Evolutionary conservation across 2,329 filamentous ascomycete genomes (phyloP).

Genomic region (Aspergillus texensis): DNA sequence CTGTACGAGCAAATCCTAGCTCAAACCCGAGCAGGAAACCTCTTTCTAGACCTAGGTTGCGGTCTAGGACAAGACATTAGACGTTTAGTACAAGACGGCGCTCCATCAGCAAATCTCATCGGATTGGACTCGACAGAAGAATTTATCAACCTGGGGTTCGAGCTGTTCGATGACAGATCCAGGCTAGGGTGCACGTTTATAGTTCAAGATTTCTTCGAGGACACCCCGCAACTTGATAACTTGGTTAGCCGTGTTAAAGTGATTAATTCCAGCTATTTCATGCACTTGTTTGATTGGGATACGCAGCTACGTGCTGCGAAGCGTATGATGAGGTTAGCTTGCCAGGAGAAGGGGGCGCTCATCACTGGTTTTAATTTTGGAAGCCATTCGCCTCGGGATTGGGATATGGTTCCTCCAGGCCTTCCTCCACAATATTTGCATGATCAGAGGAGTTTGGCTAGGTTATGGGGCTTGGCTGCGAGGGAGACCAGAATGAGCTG

Average conservation of each 20-base stretch:
- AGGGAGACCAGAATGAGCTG: neutral
- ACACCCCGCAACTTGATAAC: neutral
- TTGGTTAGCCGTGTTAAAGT: neutral
- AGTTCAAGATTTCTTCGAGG: neutral
- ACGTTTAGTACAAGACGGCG: constrained; percentile 3
- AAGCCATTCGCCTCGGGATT: neutral
- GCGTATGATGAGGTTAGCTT: neutral
- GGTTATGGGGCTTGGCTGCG: neutral
- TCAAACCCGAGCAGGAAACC: neutral
- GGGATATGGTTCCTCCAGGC: neutral
- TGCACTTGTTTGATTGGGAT: neutral
- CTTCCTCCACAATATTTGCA: neutral
- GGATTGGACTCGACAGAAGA: constrained; percentile 4
- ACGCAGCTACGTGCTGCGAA: neutral
- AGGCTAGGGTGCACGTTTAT: neutral
- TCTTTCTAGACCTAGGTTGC: constrained; percentile 4
- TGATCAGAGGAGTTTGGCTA: neutral
- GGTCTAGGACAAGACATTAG: constrained; percentile 6
- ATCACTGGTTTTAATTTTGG: neutral
- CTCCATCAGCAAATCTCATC: neutral
- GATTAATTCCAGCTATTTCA: neutral
- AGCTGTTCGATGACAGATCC: constrained; percentile 7
- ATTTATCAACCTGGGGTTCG: constrained; percentile 8
- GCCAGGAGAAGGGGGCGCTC: neutral
- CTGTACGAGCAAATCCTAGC: neutral